phyloP scores from a whole-genome alignment of 345 rosid species.

The Gynandropsis gynandra region DNA sequence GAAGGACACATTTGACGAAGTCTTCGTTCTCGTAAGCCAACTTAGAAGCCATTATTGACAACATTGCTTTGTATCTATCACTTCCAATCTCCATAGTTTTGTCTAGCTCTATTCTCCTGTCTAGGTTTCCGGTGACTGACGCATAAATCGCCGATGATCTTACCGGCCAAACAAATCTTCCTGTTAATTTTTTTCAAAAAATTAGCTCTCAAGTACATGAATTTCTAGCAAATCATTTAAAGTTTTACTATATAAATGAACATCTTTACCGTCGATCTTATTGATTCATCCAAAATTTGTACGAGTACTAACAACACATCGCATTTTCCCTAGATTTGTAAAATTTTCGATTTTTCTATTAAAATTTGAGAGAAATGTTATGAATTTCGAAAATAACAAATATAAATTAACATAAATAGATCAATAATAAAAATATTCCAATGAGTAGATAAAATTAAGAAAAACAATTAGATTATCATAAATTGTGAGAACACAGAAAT shows the following conservation, averaged over 20 bases:
- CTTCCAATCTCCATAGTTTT: slow-evolving; percentile 22
- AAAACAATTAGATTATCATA: no score
- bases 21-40: slow-evolving; percentile 42
- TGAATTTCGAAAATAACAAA: not conserved
- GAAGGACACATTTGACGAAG: slow-evolving; percentile 27
- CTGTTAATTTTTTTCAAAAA: slow-evolving; percentile 17
- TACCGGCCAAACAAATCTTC: slow-evolving; percentile 31
- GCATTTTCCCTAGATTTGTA: no score
- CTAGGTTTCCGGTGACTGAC: slow-evolving; percentile 30
- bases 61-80: slow-evolving; percentile 32
- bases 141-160: slow-evolving; percentile 31
- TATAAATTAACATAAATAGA: no score
- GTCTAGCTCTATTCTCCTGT: slow-evolving; percentile 39
- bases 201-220: no score
- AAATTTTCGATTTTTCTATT: not conserved
- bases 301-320: no score
- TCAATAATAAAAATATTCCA: no score
- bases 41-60: slow-evolving; percentile 55
- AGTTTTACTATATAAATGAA: not conserved
- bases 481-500: no score
- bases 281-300: no score
- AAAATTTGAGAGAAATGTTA: not conserved
- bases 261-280: not conserved
- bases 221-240: not conserved
- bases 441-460: not conserved